Percentiles rank a stretch among this genome's conserved stretches.
Conservation (phyloP, 75 land plant species). For the Sequoia sempervirens region DNA sequence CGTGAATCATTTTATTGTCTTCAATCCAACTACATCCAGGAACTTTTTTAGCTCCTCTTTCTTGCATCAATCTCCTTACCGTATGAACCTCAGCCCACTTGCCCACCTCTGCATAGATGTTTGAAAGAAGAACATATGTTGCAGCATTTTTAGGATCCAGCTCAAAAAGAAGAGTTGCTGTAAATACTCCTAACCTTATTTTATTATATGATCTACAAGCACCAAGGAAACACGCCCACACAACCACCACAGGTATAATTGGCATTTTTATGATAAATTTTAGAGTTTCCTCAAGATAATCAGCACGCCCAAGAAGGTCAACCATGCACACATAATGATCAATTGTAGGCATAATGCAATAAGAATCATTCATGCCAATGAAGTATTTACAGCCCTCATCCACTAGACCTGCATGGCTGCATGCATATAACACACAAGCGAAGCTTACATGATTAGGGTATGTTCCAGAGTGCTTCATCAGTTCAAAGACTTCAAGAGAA, state of each 20-base stretch:
- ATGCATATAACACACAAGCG: slow-evolving; percentile 13
- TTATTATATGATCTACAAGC: slow-evolving; percentile 19
- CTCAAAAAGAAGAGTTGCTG: background rate
- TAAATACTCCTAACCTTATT: slow-evolving; percentile 15
- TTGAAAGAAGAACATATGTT: slow-evolving; percentile 22
- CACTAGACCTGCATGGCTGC: slow-evolving; percentile 24
- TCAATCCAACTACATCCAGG: slow-evolving; percentile 21
- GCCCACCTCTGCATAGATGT: slow-evolving; percentile 21
- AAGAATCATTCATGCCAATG: slow-evolving; percentile 10
- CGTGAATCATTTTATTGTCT: slow-evolving; percentile 7
- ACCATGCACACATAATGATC: slow-evolving; percentile 26
- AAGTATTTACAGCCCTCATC: slow-evolving; percentile 16
- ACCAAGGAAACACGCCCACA: slow-evolving; percentile 19
- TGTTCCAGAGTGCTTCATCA: slow-evolving; percentile 3
- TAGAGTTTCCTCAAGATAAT: slow-evolving; percentile 12
- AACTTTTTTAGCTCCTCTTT: background rate
- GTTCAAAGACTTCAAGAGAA: slow-evolving; percentile 13
- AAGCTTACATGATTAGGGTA: slow-evolving; percentile 18
- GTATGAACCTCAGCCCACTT: slow-evolving; percentile 19
- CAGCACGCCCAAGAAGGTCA: slow-evolving; percentile 28
- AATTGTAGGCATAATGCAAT: slow-evolving; percentile 9
- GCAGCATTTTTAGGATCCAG: slow-evolving; percentile 20
- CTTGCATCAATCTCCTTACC: slow-evolving; percentile 6
- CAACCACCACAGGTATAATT: slow-evolving; percentile 30
- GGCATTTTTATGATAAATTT: slow-evolving; percentile 40